These are phyloP conservation scores for Agaricales sp. DNA, from an alignment of 1,284 basidiomycete species.

Conservation along the genomic window DNA sequence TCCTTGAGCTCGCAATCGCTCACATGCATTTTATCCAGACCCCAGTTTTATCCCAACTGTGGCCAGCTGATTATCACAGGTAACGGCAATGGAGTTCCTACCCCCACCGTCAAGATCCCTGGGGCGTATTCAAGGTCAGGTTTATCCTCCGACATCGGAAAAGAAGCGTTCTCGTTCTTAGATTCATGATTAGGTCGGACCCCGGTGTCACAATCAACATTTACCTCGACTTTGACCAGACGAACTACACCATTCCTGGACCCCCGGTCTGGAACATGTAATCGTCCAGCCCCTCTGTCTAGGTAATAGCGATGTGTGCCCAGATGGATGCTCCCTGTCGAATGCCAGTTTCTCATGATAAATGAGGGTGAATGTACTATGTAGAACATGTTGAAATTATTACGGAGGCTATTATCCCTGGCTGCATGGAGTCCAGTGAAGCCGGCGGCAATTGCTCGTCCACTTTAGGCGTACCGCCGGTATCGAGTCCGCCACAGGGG, in stretches of 20 bases:
- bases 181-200: constrained; percentile 11
- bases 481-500: too few relatives aligned
- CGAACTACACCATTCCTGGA: constrained; percentile 28
- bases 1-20: not conserved
- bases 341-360: too few relatives aligned
- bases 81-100: constrained; percentile 21
- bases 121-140: constrained; percentile 21
- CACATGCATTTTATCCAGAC: constrained; percentile 22
- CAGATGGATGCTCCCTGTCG: too few relatives aligned
- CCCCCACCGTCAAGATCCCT: constrained; percentile 24
- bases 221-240: constrained; percentile 19
- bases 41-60: constrained; percentile 30
- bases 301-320: too few relatives aligned
- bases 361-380: too few relatives aligned
- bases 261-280: too few relatives aligned
- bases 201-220: constrained; percentile 26
- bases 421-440: too few relatives aligned
- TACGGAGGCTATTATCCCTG: too few relatives aligned
- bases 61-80: constrained; percentile 26
- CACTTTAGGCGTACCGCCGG: too few relatives aligned
- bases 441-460: too few relatives aligned
- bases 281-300: too few relatives aligned
- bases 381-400: not conserved
- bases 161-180: not conserved
- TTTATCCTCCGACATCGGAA: not conserved